Base-by-base conservation (phyloP, 441 rosid species). In the Macaranga tanarius region DNA sequence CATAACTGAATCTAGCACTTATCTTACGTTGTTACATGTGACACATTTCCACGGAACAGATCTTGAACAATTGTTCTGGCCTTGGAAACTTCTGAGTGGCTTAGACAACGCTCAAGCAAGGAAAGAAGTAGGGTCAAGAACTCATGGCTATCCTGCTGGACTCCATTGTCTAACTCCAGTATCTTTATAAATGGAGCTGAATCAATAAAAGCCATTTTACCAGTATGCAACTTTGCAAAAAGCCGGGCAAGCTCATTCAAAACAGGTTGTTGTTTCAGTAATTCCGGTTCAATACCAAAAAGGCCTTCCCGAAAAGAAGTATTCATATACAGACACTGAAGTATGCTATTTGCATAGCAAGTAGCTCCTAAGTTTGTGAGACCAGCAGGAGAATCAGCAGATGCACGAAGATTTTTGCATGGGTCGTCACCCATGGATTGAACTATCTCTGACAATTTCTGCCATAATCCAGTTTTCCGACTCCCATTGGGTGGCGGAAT, bases 131-230 rank as follows among this genome's bases (percentile, higher is more conserved):
- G 77, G 40, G 97, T 95, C 81, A 91, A 82, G 75, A 95, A 95
- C 88, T 95, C 99, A 75, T 93, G 99, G 78, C 93, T 90, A 83
- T 95, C 99, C 84, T 95, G 99, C 70, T 95, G 99, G 76, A 90
- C 88, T 72, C 92, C 99, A 72, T 95, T 95, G 81, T 95, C 98
- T 73, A 95, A 79, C 86, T 95, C 97, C 64, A 95, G 83, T 10
- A 97, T 88, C 81, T 82, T 88, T 73, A 95, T 93, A 84, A 95
- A 93, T 55, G 99, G 96, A 69, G 96, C 99, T 10, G 98, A 90
- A 81, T 95, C 99, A 69, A 95, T 86, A 80, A 87, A 89, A 55
- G 97, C 87, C 89, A 78, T 86, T 72, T 87, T 90, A 82, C 98
- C 88, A 74, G 89, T 88, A 82, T 86, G 92, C 86, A 95, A 75